Evolutionary conservation across 176 grass and related monocot species (phyloP), one percentile per base, ranked within the genome.

Genomic region (Elymus sibiricus): DNA sequence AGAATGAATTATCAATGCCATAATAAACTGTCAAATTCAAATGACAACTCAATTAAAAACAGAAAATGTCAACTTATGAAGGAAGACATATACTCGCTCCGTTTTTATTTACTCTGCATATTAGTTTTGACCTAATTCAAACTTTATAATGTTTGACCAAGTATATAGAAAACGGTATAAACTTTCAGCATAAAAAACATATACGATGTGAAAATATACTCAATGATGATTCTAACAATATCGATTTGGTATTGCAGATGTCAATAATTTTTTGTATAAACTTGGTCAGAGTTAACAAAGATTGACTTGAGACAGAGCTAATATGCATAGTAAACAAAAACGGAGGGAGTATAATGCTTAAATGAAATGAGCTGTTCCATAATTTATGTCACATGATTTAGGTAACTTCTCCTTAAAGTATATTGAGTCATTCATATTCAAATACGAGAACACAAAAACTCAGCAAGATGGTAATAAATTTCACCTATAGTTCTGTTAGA

Each of bases 1-100:
- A 91, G 79, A 96, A 92, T 65, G 88, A 91, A 79, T 93, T 88
- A 15, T 96, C 90, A 62, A 99, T 72, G 69, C 97, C 88, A 80
- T 99, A 99, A 89, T 99, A 96, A 85, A 88, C 97, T 99, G 97
- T 47, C 43, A 88, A 87, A 74, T 63, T 10, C 68, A 70, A 76
- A 43, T 14, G 43, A 47, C 1, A 42, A 5, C 16, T 83, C 62
- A 68, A 68, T 79, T 81, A 88, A 81, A 85, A 83, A 32, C 34
- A 29, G 26, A 69, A 85, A 61, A 76, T 66, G 69, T 63, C 34
- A 9, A 70, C 35, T 69, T 77, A 67, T 56, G n/a, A 81, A 44
- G 38, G 49, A 46, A 78, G 25, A 51, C 27, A 61, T 59, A 76
- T 51, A 17, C 47, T 6, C 5, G 47, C 47, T 51, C 47, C 15